Conservation (phyloP, 176 grass and related monocot genomes). For the Dendrocalamus sinicus region DNA sequence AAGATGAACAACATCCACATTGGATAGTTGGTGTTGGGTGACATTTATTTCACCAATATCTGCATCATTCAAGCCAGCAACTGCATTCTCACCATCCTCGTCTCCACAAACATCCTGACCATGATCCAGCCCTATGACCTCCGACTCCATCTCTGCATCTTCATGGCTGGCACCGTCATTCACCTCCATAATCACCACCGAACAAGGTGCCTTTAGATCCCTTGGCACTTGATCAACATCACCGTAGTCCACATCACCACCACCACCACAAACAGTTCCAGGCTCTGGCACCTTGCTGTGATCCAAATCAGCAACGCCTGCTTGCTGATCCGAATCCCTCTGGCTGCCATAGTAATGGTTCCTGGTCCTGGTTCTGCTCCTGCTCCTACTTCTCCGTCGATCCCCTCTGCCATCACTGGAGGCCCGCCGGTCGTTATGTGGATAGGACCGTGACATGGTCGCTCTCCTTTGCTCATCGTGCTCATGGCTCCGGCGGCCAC, state of each 20-base stretch:
- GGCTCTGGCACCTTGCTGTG: constrained; percentile 28
- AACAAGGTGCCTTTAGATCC: constrained; percentile 20
- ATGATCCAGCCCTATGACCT: neutral
- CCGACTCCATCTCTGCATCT: constrained; percentile 20
- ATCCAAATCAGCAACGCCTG: constrained; percentile 32
- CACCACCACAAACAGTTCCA: neutral
- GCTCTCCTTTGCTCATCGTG: constrained; percentile 44
- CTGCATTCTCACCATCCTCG: constrained; percentile 26
- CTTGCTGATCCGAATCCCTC: constrained; percentile 39
- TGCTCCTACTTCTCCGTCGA: constrained; percentile 47
- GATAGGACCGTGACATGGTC: constrained; percentile 47
- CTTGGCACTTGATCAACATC: neutral
- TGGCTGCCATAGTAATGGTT: neutral
- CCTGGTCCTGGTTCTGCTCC: constrained; percentile 43
- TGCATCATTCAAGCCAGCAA: constrained; percentile 10
- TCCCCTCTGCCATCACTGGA: constrained; percentile 36
- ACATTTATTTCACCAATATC: constrained; percentile 36
- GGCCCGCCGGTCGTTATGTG: constrained; percentile 49
- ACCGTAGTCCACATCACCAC: neutral
- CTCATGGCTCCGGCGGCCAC: constrained; percentile 38
- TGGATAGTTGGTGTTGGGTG: constrained; percentile 4
- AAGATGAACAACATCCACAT: constrained; percentile 42
- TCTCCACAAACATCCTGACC: neutral
- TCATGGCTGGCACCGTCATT: constrained; percentile 10
- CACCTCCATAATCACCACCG: constrained; percentile 33